Base-by-base conservation (phyloP, 345 rosid genomes). In the Pistacia integerrima region DNA sequence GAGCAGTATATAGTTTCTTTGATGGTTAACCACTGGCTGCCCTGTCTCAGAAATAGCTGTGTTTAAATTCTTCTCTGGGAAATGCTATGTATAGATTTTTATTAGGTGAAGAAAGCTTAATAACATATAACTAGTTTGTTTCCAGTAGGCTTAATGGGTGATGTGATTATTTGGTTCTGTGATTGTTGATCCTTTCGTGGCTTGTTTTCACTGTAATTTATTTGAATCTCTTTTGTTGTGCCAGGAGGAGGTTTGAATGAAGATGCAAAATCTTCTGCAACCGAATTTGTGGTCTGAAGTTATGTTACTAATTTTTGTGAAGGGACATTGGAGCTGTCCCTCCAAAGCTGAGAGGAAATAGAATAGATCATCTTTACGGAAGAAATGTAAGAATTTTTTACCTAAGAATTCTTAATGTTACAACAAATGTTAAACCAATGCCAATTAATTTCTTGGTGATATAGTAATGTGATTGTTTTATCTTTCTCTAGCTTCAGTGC, bases 281-380 rank as follows among this genome's bases (percentile, higher is more conserved):
- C 84, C 55, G 79, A 70, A 78, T 44, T 87, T 67, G 71, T 87
- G 60, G 76, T 84, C 16, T 87, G 73, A 82, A 52, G 46, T 71
- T 69, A 69, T 62, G 22, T 28, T 70, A 9, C n/a, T 8, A 36
- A 8, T 25, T 60, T 60, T 54, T 20, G 11, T 57, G 57, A 28
- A 68, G 17, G 58, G 55, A 52, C 58, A 25, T 13, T 25, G 41
- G 8, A 22, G 41, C 28, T 25, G 22, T 10, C 28, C 20, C 8
- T 67, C 18, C n/a, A 7, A 11, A 0, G n/a, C n/a, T 13, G 11
- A 49, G 30, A 68, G 17, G 57, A 68, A 49, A 49, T 67, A 11
- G 13, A 20, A 68, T 14, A 12, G 12, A 49, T 49, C 28, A 36
- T 36, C 35, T 28, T 3, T 14, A 48, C 16, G 20, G 35, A 14